Evolutionary conservation across 495 filamentous ascomycete genomes (phyloP).

Genomic region (Aspergillus conjunctus): DNA sequence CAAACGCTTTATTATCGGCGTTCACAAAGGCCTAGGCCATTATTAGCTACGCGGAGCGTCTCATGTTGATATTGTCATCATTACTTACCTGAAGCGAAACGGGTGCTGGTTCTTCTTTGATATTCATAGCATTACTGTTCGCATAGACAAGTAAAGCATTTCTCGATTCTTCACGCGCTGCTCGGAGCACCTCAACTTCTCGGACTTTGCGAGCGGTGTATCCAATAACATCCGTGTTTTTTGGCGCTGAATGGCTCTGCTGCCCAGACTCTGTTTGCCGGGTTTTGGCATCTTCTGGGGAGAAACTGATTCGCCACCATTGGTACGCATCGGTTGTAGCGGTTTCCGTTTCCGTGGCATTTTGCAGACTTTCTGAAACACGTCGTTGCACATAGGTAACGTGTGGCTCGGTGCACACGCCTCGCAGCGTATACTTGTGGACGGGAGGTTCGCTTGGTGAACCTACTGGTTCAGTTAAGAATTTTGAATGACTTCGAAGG

Average conservation of each 20-base stretch:
- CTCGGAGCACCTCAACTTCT: slow-evolving; percentile 54
- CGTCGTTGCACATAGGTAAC: slow-evolving; percentile 53
- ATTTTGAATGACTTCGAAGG: slow-evolving; percentile 51
- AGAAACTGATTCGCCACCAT: slow-evolving; percentile 60
- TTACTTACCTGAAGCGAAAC: slow-evolving; percentile 44
- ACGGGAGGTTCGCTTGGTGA: slow-evolving; percentile 45
- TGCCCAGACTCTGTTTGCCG: slow-evolving; percentile 35
- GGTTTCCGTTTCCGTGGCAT: slow-evolving; percentile 24
- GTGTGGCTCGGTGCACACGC: slow-evolving; percentile 54
- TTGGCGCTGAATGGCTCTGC: slow-evolving; percentile 21
- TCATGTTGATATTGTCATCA: background rate
- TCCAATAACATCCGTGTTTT: slow-evolving; percentile 43
- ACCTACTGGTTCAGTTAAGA: slow-evolving; percentile 57
- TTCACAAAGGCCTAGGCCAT: slow-evolving; percentile 47
- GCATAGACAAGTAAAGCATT: slow-evolving; percentile 56
- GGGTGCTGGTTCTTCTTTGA: slow-evolving; percentile 36
- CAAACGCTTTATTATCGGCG: slow-evolving; percentile 51
- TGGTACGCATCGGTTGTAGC: slow-evolving; percentile 39
- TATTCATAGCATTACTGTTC: slow-evolving; percentile 45
- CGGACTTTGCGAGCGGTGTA: slow-evolving; percentile 50
- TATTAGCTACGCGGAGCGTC: background rate
- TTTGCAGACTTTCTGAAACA: slow-evolving; percentile 5
- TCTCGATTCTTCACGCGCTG: slow-evolving; percentile 53
- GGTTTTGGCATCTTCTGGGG: slow-evolving; percentile 48
- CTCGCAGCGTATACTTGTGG: slow-evolving; percentile 54